Conservation (phyloP, 495 filamentous ascomycete species). For the Glonium stellatum region DNA sequence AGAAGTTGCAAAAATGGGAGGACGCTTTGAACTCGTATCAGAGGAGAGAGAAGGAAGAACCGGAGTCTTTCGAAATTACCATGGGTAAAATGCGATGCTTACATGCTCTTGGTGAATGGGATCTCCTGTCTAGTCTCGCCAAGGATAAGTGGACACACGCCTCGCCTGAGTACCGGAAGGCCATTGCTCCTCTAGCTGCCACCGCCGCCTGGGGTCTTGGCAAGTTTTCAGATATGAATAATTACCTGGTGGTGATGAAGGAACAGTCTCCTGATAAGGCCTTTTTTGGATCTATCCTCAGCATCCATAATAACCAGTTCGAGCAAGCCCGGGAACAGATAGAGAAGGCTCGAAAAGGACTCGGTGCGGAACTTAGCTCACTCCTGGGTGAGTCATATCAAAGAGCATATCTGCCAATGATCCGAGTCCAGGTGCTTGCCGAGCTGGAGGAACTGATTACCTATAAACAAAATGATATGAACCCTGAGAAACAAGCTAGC, state of each 20-base stretch:
- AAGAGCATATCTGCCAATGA: constrained; percentile 88
- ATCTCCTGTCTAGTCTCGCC: constrained; percentile 75
- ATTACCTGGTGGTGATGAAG: constrained; percentile 91
- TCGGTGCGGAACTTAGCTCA: constrained; percentile 91
- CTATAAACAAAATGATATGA: constrained; percentile 81
- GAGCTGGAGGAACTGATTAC: constrained; percentile 96
- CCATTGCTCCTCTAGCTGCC: constrained; percentile 86
- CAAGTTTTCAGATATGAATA: constrained; percentile 97
- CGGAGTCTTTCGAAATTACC: constrained; percentile 75
- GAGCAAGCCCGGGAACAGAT: constrained; percentile 78
- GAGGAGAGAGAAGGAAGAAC: constrained; percentile 65
- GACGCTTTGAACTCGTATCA: constrained; percentile 91
- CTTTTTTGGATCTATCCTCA: constrained; percentile 93
- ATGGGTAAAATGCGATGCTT: constrained; percentile 99
- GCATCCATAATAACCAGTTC: constrained; percentile 91
- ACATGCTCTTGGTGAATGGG: constrained; percentile 96
- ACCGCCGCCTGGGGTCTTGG: constrained; percentile 96
- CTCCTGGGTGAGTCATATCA: constrained; percentile 95
- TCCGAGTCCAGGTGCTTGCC: constrained; percentile 96
- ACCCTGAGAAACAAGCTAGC: constrained; percentile 74
- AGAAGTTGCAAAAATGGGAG: constrained; percentile 96
- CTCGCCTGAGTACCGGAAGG: constrained; percentile 70
- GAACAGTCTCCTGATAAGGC: constrained; percentile 83
- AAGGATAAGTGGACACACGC: constrained; percentile 91
- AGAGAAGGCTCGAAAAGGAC: constrained; percentile 80